Conservation (phyloP, 1,284 basidiomycete genomes). For the Apiotrichum mycotoxinovorans region DNA sequence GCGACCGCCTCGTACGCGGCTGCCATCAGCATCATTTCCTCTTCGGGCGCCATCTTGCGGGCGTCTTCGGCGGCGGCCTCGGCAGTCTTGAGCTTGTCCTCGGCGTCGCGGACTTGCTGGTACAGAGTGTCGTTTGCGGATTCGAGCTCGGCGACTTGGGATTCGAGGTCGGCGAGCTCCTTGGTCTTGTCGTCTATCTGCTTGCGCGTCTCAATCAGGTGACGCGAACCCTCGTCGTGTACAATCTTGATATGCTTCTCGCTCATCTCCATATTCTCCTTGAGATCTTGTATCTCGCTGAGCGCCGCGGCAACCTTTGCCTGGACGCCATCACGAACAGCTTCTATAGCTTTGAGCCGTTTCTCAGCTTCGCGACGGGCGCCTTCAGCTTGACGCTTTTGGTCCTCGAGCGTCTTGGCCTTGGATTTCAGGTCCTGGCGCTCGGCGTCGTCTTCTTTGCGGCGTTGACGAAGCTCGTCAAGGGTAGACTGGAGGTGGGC, state of each 20-base stretch:
- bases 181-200: constrained; percentile 59
- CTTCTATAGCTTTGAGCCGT: constrained; percentile 68
- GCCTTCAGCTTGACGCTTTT: constrained; percentile 75
- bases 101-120: constrained; percentile 38
- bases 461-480: constrained; percentile 67
- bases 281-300: constrained; percentile 64
- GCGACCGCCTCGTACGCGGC: constrained; percentile 46
- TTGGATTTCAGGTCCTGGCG: constrained; percentile 73
- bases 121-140: constrained; percentile 33
- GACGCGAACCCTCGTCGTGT: constrained; percentile 57
- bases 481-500: constrained; percentile 67
- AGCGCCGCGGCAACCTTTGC: constrained; percentile 65
- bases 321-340: constrained; percentile 61
- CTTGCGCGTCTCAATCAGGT: constrained; percentile 50
- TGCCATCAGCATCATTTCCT: constrained; percentile 50
- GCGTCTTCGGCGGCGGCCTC: constrained; percentile 32
- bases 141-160: constrained; percentile 34
- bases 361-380: constrained; percentile 80
- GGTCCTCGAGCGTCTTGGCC: constrained; percentile 80
- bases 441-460: constrained; percentile 76
- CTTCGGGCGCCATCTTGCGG: constrained; percentile 41
- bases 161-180: constrained; percentile 46
- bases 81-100: constrained; percentile 38
- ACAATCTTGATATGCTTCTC: constrained; percentile 42
- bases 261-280: constrained; percentile 54